Evolutionary conservation across 768 basidiomycete species (phyloP).

Genomic region (Suillus decipiens): DNA sequence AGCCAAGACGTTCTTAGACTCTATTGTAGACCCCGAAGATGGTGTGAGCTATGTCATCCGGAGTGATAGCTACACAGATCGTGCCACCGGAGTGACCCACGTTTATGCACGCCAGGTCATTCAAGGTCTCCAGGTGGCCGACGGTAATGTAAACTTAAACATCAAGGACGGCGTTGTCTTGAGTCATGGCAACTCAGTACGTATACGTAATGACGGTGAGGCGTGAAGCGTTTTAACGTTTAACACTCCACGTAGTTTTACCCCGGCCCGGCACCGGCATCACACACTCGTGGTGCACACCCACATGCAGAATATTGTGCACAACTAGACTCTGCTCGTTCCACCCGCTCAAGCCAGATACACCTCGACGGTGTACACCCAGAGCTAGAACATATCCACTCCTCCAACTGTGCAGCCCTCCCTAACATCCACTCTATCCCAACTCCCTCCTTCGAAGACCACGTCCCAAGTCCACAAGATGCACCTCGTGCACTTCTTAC

Average conservation of each 20-base stretch:
- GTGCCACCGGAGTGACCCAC: constrained; percentile 83
- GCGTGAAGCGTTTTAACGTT: constrained; percentile 11
- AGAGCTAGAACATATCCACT: constrained; percentile 45
- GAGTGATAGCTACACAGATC: constrained; percentile 86
- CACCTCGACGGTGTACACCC: constrained; percentile 17
- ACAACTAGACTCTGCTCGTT: constrained; percentile 37
- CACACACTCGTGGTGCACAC: constrained; percentile 35
- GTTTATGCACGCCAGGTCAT: constrained; percentile 85
- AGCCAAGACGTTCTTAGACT: constrained; percentile 59
- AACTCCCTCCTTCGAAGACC: constrained; percentile 16
- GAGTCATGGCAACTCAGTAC: constrained; percentile 85
- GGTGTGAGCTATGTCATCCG: constrained; percentile 60
- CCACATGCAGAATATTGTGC: constrained; percentile 59
- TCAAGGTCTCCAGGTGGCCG: constrained; percentile 84
- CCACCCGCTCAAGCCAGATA: constrained; percentile 31
- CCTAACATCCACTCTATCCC: constrained; percentile 36
- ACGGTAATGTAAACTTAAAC: constrained; percentile 94
- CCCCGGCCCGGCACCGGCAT: constrained; percentile 55
- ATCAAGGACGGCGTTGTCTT: constrained; percentile 80
- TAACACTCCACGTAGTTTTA: constrained; percentile 59
- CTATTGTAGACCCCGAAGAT: constrained; percentile 37
- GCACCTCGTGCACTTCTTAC: constrained; percentile 63
- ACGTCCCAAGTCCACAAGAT: constrained; percentile 36
- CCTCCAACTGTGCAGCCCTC: constrained; percentile 60
- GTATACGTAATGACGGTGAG: constrained; percentile 27